Evolutionary conservation across 2,329 filamentous ascomycete genomes (phyloP).

Genomic region (Gremmenia infestans): DNA sequence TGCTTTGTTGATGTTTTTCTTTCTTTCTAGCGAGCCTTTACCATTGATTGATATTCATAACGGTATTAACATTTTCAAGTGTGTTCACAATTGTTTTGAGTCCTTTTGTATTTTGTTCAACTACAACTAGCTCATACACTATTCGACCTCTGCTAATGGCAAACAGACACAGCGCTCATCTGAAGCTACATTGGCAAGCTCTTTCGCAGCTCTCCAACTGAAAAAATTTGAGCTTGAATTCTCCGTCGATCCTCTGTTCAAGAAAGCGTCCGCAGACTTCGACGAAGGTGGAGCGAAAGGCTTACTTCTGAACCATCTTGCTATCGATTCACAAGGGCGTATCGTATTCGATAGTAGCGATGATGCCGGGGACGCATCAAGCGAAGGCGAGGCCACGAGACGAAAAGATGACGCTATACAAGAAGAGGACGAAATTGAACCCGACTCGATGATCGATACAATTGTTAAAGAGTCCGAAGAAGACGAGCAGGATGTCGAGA

Average conservation of each 20-base stretch:
- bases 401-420: conserved; percentile 61
- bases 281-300: conserved; percentile 97
- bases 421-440: conserved; percentile 38
- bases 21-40: too few species aligned
- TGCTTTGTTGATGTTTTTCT: too few species aligned
- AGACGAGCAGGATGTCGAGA: conserved; percentile 59
- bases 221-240: conserved; percentile 99
- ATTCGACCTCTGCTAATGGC: not conserved
- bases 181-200: conserved; percentile 87
- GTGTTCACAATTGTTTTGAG: too few species aligned
- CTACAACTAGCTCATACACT: not conserved
- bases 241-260: conserved; percentile 95
- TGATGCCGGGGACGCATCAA: conserved; percentile 57
- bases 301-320: conserved; percentile 89
- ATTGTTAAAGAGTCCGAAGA: conserved; percentile 40
- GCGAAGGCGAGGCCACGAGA: conserved; percentile 27
- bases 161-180: conserved; percentile 66
- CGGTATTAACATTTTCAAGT: too few species aligned
- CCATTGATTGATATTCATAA: too few species aligned
- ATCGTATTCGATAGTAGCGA: conserved; percentile 99
- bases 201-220: conserved; percentile 80
- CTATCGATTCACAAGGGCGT: conserved; percentile 83
- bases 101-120: not conserved
- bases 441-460: conserved; percentile 32
- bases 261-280: conserved; percentile 96